phyloP scores from a whole-genome alignment of 2,329 filamentous ascomycete species.

The Scytalidium sp. region DNA sequence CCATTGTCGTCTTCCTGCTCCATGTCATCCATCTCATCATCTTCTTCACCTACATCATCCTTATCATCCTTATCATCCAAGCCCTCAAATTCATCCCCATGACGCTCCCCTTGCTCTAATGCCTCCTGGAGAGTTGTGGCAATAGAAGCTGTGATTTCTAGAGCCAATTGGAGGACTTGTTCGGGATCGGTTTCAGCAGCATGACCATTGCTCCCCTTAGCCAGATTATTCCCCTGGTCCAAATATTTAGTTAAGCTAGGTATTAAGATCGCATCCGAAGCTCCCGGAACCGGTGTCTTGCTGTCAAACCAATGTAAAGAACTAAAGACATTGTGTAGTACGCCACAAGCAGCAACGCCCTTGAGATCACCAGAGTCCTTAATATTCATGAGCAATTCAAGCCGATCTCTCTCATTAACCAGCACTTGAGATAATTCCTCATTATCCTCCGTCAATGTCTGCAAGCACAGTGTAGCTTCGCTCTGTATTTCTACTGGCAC shows the following conservation, averaged over 20 bases:
- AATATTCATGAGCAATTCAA: conserved; percentile 47
- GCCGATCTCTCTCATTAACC: conserved; percentile 47
- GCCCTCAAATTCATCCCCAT: conserved; percentile 37
- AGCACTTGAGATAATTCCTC: conserved; percentile 48
- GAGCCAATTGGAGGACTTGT: conserved; percentile 38
- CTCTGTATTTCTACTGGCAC: conserved; percentile 36
- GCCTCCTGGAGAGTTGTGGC: conserved; percentile 55
- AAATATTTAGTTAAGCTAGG: conserved; percentile 36
- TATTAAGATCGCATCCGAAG: conserved; percentile 49
- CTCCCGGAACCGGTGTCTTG: conserved; percentile 43
- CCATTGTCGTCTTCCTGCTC: conserved; percentile 40
- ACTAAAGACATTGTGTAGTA: conserved; percentile 61
- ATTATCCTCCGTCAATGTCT: conserved; percentile 60
- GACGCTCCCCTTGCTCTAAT: conserved; percentile 41
- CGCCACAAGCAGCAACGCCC: conserved; percentile 55
- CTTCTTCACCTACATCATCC: conserved; percentile 38
- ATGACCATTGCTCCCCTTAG: conserved; percentile 17
- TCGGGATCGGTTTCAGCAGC: conserved; percentile 21
- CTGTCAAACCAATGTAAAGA: conserved; percentile 51
- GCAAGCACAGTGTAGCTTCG: conserved; percentile 52
- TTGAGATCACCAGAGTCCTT: conserved; percentile 45
- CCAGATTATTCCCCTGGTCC: conserved; percentile 15
- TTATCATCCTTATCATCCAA: conserved; percentile 34
- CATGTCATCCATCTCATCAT: conserved; percentile 33
- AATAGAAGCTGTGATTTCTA: conserved; percentile 64